A percentile compares a stretch with the other conserved stretches of the same genome.
Evolutionary conservation across 2,329 filamentous ascomycete genomes (phyloP).

Genomic region (Ilyonectria robusta): DNA sequence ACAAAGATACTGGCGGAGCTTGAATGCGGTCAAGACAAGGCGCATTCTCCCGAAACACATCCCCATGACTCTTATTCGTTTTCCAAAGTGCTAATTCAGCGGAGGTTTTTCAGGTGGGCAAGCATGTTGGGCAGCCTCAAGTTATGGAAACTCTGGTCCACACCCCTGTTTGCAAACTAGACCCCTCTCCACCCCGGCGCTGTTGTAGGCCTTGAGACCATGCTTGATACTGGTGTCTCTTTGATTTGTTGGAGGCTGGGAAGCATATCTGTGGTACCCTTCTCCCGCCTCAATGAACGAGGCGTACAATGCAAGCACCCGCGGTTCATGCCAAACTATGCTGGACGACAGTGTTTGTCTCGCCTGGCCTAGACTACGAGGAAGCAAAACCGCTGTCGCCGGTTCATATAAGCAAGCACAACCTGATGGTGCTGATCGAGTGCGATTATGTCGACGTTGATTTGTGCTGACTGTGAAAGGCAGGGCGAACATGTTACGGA

Average conservation of each 20-base stretch:
- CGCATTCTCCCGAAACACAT: not conserved
- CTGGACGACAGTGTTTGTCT: conserved; percentile 31
- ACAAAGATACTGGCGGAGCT: not conserved
- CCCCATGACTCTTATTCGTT: not conserved
- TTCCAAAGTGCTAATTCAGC: not conserved
- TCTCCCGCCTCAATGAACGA: conserved; percentile 34
- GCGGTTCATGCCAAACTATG: conserved; percentile 38
- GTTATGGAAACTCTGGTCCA: not conserved
- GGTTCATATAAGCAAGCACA: conserved; percentile 6
- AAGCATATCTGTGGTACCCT: conserved; percentile 36
- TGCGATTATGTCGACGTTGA: not conserved
- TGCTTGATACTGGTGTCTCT: conserved; percentile 14
- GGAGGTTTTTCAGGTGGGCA: not conserved
- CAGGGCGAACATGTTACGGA: conserved; percentile 1
- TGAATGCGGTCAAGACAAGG: not conserved
- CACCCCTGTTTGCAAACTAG: not conserved
- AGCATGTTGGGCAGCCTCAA: not conserved
- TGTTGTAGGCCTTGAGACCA: not conserved
- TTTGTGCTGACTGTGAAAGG: conserved; percentile 9
- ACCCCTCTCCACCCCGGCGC: not conserved
- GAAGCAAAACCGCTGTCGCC: conserved; percentile 8
- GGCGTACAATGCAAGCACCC: conserved; percentile 38
- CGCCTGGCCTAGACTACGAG: conserved; percentile 10
- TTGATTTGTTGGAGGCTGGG: conserved; percentile 21
- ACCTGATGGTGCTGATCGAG: not conserved